Conservation (phyloP, 768 basidiomycete genomes). For the Kwoniella bestiolae region DNA sequence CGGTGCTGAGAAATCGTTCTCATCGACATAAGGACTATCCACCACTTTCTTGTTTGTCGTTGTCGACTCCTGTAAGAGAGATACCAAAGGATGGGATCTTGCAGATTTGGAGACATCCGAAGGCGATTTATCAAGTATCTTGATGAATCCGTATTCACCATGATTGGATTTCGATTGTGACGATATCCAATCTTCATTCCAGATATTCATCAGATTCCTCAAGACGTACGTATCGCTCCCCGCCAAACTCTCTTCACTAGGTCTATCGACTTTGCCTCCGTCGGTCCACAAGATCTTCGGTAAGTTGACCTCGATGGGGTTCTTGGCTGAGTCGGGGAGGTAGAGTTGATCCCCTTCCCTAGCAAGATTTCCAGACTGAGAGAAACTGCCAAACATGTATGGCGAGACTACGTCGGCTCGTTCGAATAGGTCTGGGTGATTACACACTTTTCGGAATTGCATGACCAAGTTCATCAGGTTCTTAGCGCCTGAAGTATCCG, state of each 20-base stretch:
- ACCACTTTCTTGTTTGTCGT: slow-evolving; percentile 1
- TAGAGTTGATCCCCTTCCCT: slow-evolving; percentile 86
- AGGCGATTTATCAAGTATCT: slow-evolving; percentile 65
- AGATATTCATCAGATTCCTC: slow-evolving; percentile 80
- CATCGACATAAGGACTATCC: slow-evolving; percentile 48
- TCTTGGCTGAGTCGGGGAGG: slow-evolving; percentile 82
- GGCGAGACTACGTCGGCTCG: slow-evolving; percentile 94
- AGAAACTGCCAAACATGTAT: slow-evolving; percentile 83
- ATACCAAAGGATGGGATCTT: slow-evolving; percentile 44
- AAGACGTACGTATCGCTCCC: slow-evolving; percentile 65
- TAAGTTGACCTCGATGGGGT: slow-evolving; percentile 77
- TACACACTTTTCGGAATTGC: slow-evolving; percentile 99
- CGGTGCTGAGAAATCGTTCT: slow-evolving; percentile 63
- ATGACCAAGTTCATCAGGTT: slow-evolving; percentile 99
- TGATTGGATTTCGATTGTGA: slow-evolving; percentile 65
- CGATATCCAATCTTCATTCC: slow-evolving; percentile 81
- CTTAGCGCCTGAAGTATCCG: slow-evolving; percentile 82
- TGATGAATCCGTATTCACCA: slow-evolving; percentile 79
- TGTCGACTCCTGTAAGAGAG: slow-evolving; percentile 29
- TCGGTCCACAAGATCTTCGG: slow-evolving; percentile 78
- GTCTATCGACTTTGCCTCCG: slow-evolving; percentile 72
- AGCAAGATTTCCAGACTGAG: slow-evolving; percentile 75
- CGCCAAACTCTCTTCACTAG: slow-evolving; percentile 64
- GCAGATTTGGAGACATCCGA: slow-evolving; percentile 60
- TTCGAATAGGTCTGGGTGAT: slow-evolving; percentile 97